These are phyloP conservation scores for Zygosaccharomyces sapae DNA, from an alignment of 1,139 yeast genomes.

Conservation along the genomic window DNA sequence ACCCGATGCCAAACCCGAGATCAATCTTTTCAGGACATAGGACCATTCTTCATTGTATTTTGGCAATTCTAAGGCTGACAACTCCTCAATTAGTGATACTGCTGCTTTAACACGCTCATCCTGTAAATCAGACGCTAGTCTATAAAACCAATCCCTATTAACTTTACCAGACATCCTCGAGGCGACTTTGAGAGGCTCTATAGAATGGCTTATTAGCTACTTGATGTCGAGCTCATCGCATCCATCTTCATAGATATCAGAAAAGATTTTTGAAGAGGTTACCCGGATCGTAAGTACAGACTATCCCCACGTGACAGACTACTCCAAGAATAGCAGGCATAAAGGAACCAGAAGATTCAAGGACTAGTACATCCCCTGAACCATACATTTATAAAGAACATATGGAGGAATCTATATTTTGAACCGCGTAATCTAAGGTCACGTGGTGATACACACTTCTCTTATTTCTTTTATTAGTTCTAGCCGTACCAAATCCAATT, in stretches of 20 bases:
- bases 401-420: too few relatives aligned
- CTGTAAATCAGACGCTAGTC: constrained; percentile 72
- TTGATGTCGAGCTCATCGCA: constrained; percentile 1
- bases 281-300: neutral
- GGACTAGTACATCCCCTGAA: neutral
- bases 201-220: neutral
- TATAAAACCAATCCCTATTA: constrained; percentile 71
- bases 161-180: constrained; percentile 41
- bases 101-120: constrained; percentile 74
- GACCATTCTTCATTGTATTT: constrained; percentile 62
- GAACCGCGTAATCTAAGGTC: too few relatives aligned
- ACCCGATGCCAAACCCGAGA: constrained; percentile 76
- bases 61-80: constrained; percentile 35
- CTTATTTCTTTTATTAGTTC: too few relatives aligned
- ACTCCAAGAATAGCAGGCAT: neutral
- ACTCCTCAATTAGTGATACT: constrained; percentile 57
- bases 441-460: too few relatives aligned
- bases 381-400: too few relatives aligned
- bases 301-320: neutral
- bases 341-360: neutral
- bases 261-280: neutral
- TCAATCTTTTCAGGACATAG: constrained; percentile 72
- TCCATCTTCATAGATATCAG: neutral
- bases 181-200: neutral
- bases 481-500: too few relatives aligned